Evolutionary conservation across 208 protist genomes (phyloP), one percentile per base, ranked within the genome.

Genomic region (Borovskyia barvae): DNA sequence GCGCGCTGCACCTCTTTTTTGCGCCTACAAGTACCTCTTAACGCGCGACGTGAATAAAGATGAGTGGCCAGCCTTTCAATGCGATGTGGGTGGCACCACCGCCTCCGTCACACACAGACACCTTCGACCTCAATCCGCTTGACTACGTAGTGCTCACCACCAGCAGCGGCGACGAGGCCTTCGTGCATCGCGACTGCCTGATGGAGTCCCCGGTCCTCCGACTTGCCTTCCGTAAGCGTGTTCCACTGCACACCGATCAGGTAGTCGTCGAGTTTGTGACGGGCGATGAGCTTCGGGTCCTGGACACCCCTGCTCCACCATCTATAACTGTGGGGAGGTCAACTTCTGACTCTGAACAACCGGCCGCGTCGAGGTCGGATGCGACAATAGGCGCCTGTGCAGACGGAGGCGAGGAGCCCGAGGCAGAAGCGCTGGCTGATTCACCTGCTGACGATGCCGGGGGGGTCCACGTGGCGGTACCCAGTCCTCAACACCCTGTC

Each of bases 81-180:
- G 85, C 85, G 5, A 95, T 95, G 89, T 75, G 86, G 82, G 90
- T 78, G 65, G 80, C 82, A 4, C 83, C 83, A 36, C 85, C 81
- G 40, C 89, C 89, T 25, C 85, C 90, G 3, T 83, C 84, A 14
- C 73, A 87, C 59, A 80, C 79, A 3, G 90, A 93, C 56, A 82
- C 77, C 2, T 75, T 90, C 12, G 58, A 75, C 43, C 37, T 95
- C 5, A 71, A 73, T 20, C 72, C 85, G 5, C 43, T 36, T 5
- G 77, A 91, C 17, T 95, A 92, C 61, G 56, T 90, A 0, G 81
- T 78, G 7, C 46, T 94, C n/a, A 33, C 57, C 2, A 75, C 82
- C 25, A 66, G 63, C n/a, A 71, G 82, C 61, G 82, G 76, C n/a
- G 69, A 85, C 19, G 39, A 74, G 20, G 87, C 85, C 42, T 19